Evolutionary conservation across 2,329 filamentous ascomycete genomes (phyloP).

Genomic region (Beauveria australis): DNA sequence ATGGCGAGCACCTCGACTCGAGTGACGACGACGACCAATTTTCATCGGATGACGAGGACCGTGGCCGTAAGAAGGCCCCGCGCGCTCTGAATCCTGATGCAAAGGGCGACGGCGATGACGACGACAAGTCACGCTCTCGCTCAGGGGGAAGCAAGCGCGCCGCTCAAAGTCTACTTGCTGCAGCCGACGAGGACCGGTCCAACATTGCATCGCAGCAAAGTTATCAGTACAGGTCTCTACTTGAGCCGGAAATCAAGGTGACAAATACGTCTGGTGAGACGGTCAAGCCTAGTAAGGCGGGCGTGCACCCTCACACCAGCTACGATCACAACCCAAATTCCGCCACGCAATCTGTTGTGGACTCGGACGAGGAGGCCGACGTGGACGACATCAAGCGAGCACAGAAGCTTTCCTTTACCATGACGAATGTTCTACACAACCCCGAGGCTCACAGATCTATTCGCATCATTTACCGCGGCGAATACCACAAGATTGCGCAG

Average conservation of each 20-base stretch:
- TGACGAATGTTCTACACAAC: slow-evolving; percentile 71
- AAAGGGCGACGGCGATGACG: slow-evolving; percentile 24
- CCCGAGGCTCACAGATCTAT: slow-evolving; percentile 73
- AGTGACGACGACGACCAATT: slow-evolving; percentile 62
- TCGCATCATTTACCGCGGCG: slow-evolving; percentile 82
- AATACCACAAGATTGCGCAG: slow-evolving; percentile 67
- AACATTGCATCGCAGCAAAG: slow-evolving; percentile 42
- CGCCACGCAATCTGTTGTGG: slow-evolving; percentile 50
- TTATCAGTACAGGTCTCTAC: slow-evolving; percentile 54
- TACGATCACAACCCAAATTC: slow-evolving; percentile 64
- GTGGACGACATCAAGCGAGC: slow-evolving; percentile 78
- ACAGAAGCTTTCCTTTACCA: slow-evolving; percentile 72
- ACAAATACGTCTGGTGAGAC: slow-evolving; percentile 57
- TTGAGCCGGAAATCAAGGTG: slow-evolving; percentile 60
- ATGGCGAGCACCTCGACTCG: slow-evolving; percentile 58
- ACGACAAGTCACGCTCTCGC: slow-evolving; percentile 24
- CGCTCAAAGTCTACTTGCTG: slow-evolving; percentile 58
- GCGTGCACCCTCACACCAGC: slow-evolving; percentile 73
- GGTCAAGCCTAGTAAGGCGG: slow-evolving; percentile 43
- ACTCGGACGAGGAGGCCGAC: slow-evolving; percentile 81
- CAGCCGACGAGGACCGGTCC: slow-evolving; percentile 67
- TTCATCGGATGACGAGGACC: slow-evolving; percentile 60
- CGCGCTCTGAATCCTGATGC: slow-evolving; percentile 35
- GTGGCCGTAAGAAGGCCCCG: slow-evolving; percentile 50
- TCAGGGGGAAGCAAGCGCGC: slow-evolving; percentile 32